Base-by-base conservation (phyloP, 2,329 filamentous ascomycete genomes). In the Epichloe gansuensis region DNA sequence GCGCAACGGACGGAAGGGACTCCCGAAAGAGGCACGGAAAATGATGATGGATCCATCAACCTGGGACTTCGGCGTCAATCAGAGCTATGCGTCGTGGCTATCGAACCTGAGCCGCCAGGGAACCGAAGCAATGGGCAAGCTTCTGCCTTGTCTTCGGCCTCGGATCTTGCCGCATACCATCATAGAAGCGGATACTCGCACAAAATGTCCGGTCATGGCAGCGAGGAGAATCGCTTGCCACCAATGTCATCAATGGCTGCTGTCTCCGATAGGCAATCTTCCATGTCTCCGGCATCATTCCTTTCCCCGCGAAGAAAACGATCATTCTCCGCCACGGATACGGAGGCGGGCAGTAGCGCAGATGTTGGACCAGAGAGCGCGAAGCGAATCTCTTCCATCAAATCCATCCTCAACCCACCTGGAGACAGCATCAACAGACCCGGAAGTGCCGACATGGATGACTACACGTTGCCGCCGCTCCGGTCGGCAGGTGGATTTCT, bases 331-430 rank as follows among this genome's bases (percentile, higher is more conserved):
- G 72, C 76, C 0, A 71, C 76, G 0, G 80, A 83, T 52, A 74
- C 73, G 21, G 78, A 81, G 39, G 62, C 63, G n/a, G 62, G 65
- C 21, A 60, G 54, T n/a, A 53, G 58, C 7, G 61, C 63, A 35
- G 70, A 74, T 39, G 59, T 62, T n/a, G 68, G 69, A 2, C 68
- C 72, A 25, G 75, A 80, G 28, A 69, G 68, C 39, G 68, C 79
- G 43, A 77, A 85, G 63, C 80, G 86, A 13, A 69, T 89, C 4
- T 87, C 83, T 17, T 88, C 85, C 3, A 90, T 90, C 56, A 86
- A 83, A 58, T 86, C 85, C 5, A 84, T 90, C 45, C 69, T 91
- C 12, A 90, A 89, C 57, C 81, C 81, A 3, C 60, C 57, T 7
- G 58, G 57, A n/a, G 57, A 59, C n/a, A 55, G 58, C 21, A 58